Evolutionary conservation across 1,139 yeast species (phyloP), one percentile per base, ranked within the genome.

Genomic region (Sugiyamaella sp.): DNA sequence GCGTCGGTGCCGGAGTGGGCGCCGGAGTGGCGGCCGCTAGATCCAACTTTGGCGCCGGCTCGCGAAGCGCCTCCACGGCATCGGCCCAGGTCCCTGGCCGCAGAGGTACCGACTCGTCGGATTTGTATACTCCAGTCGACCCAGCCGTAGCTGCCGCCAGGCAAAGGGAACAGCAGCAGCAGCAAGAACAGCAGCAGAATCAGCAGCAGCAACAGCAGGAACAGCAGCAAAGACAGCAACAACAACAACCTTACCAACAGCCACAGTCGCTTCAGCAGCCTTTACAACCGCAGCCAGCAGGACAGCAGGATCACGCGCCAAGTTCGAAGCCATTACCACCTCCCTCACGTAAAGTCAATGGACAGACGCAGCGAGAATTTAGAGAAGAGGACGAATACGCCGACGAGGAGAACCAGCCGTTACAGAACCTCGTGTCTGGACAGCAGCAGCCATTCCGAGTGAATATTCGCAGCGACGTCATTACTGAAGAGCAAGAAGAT

Each of bases 311-410:
- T 29, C 35, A 29, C 14, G 8, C 40, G 3, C 6, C 45, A 37
- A 22, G 17, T 3, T 27, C 74, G 77, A 32, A 58, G 46, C 86
- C 86, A 1, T 81, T 84, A 8, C 88, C 88, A n/a, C 91, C 91
- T 17, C 85, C 86, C n/a, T 76, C 90, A 0, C 80, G 90, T 71
- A 84, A 82, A 66, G 59, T 68, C 14, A 62, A 60, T 44, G 66
- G 63, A 1, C 48, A 51, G 24, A 32, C 46, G 6, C 39, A 22
- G 17, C 19, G 17, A 14, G 43, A 38, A 27, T 29, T 29, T n/a
- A 21, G 25, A 21, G 49, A 37, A 33, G 51, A 39, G 27, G 58
- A 50, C 41, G 60, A 57, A 38, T 45, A 53, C 2, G 61, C 44
- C 10, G 56, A 52, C 6, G 60, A 55, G 27, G 57, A 53, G 5